Conservation (phyloP, 305 asterid species). For the Coffea humblotiana region DNA sequence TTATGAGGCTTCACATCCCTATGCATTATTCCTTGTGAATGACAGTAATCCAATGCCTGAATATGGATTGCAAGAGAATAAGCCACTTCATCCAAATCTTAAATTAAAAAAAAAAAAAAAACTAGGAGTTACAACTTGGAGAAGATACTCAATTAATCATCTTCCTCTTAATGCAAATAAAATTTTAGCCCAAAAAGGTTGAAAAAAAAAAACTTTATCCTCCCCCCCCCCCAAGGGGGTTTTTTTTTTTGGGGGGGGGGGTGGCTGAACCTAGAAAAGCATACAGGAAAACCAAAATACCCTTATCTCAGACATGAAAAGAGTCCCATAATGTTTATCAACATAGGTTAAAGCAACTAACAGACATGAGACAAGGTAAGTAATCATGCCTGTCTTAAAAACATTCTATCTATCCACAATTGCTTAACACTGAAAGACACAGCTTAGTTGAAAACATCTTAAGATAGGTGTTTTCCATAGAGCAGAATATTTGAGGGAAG, state of each 20-base stretch:
- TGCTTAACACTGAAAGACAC: neutral
- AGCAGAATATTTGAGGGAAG: neutral
- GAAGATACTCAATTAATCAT: neutral
- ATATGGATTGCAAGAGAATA: conserved; percentile 15
- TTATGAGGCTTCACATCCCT: conserved; percentile 96
- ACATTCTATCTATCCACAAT: neutral
- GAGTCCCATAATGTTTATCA: neutral
- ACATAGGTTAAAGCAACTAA: neutral
- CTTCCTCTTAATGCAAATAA: neutral
- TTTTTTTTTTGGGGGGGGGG: too few relatives aligned
- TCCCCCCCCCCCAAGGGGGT: too few relatives aligned
- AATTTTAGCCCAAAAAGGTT: neutral
- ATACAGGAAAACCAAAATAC: neutral
- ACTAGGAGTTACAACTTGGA: neutral
- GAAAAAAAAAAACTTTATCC: neutral
- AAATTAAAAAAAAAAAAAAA: neutral
- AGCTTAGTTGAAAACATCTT: neutral
- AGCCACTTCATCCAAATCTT: neutral
- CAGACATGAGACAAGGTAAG: neutral
- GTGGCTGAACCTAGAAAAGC: neutral
- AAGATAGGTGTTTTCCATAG: neutral
- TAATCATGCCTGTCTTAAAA: neutral
- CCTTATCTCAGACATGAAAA: neutral
- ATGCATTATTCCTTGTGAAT: conserved; percentile 96
- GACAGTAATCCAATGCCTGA: conserved; percentile 91